Base-by-base conservation (phyloP, 768 basidiomycete genomes). In the Russula foetens region DNA sequence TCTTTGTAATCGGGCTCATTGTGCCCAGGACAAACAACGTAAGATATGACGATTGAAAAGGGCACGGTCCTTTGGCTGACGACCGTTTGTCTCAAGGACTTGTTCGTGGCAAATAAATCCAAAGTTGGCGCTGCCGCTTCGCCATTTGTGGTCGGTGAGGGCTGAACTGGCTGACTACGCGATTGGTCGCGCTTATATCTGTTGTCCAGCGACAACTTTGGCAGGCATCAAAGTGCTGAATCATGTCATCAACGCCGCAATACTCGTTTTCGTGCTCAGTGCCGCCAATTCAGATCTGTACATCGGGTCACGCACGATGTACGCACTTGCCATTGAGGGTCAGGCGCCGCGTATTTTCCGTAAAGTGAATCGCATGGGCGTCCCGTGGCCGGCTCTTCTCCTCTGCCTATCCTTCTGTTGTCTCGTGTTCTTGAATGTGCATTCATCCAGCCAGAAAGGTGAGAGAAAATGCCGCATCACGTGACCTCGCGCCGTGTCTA, bases 1-100 rank as follows among this genome's bases (percentile, higher is more conserved):
- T 90, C 6, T 85, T 88, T 63, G 82, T 86, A 24, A 86, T 90
- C 67, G 82, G 87, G 48, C 71, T 91, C 56, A 77, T 84, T 56
- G 85, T 90, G 26, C 85, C 86, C 14, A 82, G 81, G 63, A 83
- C 79, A 26, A 73, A 82, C 66, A 67, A 78, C 28, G 74, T 79
- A 33, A 63, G 74, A 65, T 59, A 64, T 53, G 2, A 24, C 28
- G 7, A 21, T 12, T 31, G 17, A 28, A 55, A 9, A 14, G n/a
- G 39, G n/a, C n/a, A n/a, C 15, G 57, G n/a, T 9, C 1, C 23
- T 17, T 23, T 26, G 26, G 41, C 11, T 23, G 9, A 57, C 15
- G 29, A 35, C 12, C 17, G 49, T 14, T 53, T 38, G 43, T 38
- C 6, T n/a, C n/a, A n/a, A 8, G 68, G 63, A 67, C 8, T 69